phyloP scores from a whole-genome alignment of 2,329 filamentous ascomycete species.

The Fusarium brevicatenulatum region DNA sequence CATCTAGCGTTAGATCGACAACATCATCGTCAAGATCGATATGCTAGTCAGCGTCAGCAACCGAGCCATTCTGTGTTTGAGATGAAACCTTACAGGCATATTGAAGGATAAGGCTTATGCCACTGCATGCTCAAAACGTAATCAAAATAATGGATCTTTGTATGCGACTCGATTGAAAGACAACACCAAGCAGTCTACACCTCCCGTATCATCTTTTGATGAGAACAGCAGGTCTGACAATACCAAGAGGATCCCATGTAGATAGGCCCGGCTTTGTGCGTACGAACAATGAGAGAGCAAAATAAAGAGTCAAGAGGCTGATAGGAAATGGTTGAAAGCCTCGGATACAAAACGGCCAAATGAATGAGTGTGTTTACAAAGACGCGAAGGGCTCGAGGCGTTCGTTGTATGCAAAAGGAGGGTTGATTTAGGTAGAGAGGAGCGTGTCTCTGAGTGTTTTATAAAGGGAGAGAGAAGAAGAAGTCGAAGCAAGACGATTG shows the following conservation, averaged over 20 bases:
- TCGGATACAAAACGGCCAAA: neutral
- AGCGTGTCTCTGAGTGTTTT: neutral
- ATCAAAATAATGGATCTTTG: neutral
- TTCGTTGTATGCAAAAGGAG: neutral
- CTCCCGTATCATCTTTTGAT: neutral
- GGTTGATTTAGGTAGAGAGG: neutral
- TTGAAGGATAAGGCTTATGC: conserved; percentile 5
- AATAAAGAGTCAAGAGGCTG: neutral
- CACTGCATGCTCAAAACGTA: neutral
- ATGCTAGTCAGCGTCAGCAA: conserved; percentile 11
- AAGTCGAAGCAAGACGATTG: neutral
- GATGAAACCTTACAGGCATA: conserved; percentile 26
- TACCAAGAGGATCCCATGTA: neutral
- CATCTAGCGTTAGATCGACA: conserved; percentile 8
- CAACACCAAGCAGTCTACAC: neutral
- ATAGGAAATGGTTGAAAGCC: neutral
- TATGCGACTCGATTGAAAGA: neutral
- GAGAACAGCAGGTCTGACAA: neutral
- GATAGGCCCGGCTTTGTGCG: neutral
- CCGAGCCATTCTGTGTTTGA: neutral
- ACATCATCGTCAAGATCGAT: conserved; percentile 14
- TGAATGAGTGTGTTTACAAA: neutral
- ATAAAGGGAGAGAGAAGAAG: neutral
- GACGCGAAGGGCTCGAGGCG: neutral
- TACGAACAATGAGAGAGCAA: neutral